Conservation (phyloP, 805 yeast genomes). For the Alloascoidea africana region DNA sequence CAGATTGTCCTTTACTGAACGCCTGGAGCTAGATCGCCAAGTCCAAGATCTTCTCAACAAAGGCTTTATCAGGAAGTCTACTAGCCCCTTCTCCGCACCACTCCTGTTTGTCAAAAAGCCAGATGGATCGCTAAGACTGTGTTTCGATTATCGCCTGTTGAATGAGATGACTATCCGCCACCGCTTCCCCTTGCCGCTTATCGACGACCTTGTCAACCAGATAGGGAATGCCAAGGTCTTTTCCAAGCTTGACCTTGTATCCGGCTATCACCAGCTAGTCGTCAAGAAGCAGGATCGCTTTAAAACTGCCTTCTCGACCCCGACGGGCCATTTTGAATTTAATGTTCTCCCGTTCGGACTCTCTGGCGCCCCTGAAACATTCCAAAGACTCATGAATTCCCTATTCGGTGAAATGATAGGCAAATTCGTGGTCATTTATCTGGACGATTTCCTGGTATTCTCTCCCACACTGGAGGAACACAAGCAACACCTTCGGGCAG, state of each 20-base stretch:
- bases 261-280: conserved; percentile 1
- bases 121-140: conserved; percentile 3
- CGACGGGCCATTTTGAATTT: conserved; percentile 8
- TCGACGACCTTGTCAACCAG: not conserved
- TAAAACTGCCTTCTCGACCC: conserved; percentile 10
- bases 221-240: not conserved
- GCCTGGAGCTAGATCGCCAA: not conserved
- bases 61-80: conserved; percentile 1
- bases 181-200: conserved; percentile 2
- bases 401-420: not conserved
- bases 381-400: conserved; percentile 5
- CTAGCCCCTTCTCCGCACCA: conserved; percentile 2
- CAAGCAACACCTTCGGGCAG: too few relatives aligned
- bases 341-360: conserved; percentile 10
- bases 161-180: not conserved
- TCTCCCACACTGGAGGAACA: not conserved
- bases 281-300: conserved; percentile 4
- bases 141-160: conserved; percentile 2
- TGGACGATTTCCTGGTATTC: not conserved
- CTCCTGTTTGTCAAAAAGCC: conserved; percentile 3
- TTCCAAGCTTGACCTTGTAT: conserved; percentile 2
- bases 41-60: conserved; percentile 1
- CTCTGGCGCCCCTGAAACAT: conserved; percentile 8
- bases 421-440: not conserved
- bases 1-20: conserved; percentile 2